Evolutionary conservation across 2,329 filamentous ascomycete species (phyloP).

Genomic region (Zymoseptoria ardabiliae): DNA sequence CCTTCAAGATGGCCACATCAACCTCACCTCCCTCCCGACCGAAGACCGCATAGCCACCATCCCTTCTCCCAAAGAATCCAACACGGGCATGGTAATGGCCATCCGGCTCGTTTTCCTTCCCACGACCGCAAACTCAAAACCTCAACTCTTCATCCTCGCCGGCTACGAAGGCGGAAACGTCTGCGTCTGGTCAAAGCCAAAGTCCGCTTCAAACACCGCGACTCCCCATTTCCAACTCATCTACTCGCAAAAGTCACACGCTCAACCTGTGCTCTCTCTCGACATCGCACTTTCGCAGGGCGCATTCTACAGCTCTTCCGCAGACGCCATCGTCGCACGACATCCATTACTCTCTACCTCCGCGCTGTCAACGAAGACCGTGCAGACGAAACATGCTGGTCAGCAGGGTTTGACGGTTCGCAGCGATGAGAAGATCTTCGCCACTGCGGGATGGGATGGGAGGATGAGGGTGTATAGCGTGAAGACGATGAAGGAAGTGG

Average conservation of each 20-base stretch:
- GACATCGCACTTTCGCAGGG: conserved; percentile 34
- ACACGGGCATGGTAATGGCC: conserved; percentile 81
- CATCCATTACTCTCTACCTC: conserved; percentile 51
- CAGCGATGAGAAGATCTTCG: conserved; percentile 74
- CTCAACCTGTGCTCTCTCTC: conserved; percentile 71
- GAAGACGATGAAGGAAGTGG: conserved; percentile 76
- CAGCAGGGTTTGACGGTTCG: conserved; percentile 76
- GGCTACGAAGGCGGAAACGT: conserved; percentile 82
- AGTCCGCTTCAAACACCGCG: conserved; percentile 25
- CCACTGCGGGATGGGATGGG: conserved; percentile 88
- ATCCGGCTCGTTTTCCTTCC: conserved; percentile 44
- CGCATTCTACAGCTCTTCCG: conserved; percentile 71
- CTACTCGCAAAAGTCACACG: conserved; percentile 63
- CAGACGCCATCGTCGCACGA: conserved; percentile 71
- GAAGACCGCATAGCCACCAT: conserved; percentile 60
- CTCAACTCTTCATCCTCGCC: conserved; percentile 54
- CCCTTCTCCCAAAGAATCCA: conserved; percentile 43
- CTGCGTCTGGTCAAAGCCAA: conserved; percentile 44
- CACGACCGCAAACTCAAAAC: conserved; percentile 29
- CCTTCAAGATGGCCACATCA: conserved; percentile 51
- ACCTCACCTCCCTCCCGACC: conserved; percentile 75
- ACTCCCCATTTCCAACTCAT: conserved; percentile 47
- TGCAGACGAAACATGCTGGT: conserved; percentile 80
- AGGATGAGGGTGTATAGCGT: conserved; percentile 68
- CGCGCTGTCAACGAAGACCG: conserved; percentile 8